phyloP scores from a whole-genome alignment of 495 filamentous ascomycete species.

The Amphirosellinia nigrospora region DNA sequence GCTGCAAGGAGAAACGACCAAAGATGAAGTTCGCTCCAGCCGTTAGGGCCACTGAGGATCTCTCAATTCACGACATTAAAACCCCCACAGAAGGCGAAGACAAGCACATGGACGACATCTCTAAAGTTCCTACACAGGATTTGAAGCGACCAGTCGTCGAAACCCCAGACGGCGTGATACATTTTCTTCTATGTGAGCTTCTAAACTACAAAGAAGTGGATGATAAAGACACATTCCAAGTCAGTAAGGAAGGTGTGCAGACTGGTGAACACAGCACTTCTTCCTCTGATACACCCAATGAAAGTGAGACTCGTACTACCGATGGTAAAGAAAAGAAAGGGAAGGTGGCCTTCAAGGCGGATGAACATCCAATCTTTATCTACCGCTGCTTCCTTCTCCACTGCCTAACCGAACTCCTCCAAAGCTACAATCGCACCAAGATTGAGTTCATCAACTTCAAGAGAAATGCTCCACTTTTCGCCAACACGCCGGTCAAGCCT shows the following conservation, averaged over 20 bases:
- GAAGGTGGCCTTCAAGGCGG: slow-evolving; percentile 86
- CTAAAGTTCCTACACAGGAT: slow-evolving; percentile 64
- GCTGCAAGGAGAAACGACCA: slow-evolving; percentile 38
- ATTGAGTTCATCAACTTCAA: slow-evolving; percentile 99
- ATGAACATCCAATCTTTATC: slow-evolving; percentile 93
- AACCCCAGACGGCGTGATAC: slow-evolving; percentile 93
- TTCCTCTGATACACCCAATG: slow-evolving; percentile 33
- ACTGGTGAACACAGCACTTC: slow-evolving; percentile 43
- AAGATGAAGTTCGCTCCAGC: slow-evolving; percentile 49
- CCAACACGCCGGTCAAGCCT: slow-evolving; percentile 90
- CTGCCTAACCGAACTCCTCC: slow-evolving; percentile 90
- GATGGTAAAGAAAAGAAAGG: slow-evolving; percentile 68
- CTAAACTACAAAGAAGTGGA: slow-evolving; percentile 91
- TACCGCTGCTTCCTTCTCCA: slow-evolving; percentile 96
- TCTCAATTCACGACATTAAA: slow-evolving; percentile 59
- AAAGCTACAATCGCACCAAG: slow-evolving; percentile 91
- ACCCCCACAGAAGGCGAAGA: slow-evolving; percentile 57
- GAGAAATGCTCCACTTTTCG: slow-evolving; percentile 76
- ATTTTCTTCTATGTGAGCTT: slow-evolving; percentile 93
- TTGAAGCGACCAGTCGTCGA: slow-evolving; percentile 85
- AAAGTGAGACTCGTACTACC: slow-evolving; percentile 33
- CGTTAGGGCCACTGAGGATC: slow-evolving; percentile 62
- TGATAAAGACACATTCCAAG: slow-evolving; percentile 66
- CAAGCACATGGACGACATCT: slow-evolving; percentile 63
- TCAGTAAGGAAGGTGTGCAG: slow-evolving; percentile 59